Evolutionary conservation across 2,329 filamentous ascomycete genomes (phyloP), one percentile per base, ranked within the genome.

Genomic region (Pseudocercospora vitis): DNA sequence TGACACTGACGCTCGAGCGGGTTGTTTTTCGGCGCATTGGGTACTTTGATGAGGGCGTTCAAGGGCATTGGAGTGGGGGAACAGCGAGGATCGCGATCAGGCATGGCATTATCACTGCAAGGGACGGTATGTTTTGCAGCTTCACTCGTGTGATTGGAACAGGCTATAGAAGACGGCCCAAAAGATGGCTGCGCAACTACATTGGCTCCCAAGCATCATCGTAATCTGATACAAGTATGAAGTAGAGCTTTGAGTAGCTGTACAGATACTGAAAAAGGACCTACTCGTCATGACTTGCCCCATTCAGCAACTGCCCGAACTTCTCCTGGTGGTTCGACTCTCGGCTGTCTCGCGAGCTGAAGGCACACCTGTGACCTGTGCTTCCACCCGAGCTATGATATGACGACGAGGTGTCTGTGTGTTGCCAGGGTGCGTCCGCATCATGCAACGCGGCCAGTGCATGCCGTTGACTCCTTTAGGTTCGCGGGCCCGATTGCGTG

Each of bases 101-200:
- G 33, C 44, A 47, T 37, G 40, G 48, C 40, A 50, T 56, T 45
- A 23, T 18, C 16, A 23, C 40, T 45, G 26, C 35, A 23, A 26
- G 53, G 37, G 35, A 45, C 18, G n/a, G 23, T n/a, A 45, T 26
- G n/a, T 9, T 16, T 8, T 12, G 37, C 37, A 23, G 37, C 37
- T 40, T 40, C 8, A 16, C 23, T 40, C 40, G 6, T 45, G 16
- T 24, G 18, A 16, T 5, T 19, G 12, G 18, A 39, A 39, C 2
- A 3, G 35, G 18, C 19, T 19, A 40, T 23, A 1, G 2, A 40
- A 40, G 21, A 12, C 3, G 37, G 11, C 9, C 19, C 21, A 40
- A 19, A 40, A 19, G 12, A 21, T 11, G 11, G 6, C 11, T 11
- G 26, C 26, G 6, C 26, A 11, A 29, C 11, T 11, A 11, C 26